These are phyloP conservation scores for Nakaseomyces kungkrabaensis DNA, from an alignment of 1,139 yeast species.

Conservation along the genomic window DNA sequence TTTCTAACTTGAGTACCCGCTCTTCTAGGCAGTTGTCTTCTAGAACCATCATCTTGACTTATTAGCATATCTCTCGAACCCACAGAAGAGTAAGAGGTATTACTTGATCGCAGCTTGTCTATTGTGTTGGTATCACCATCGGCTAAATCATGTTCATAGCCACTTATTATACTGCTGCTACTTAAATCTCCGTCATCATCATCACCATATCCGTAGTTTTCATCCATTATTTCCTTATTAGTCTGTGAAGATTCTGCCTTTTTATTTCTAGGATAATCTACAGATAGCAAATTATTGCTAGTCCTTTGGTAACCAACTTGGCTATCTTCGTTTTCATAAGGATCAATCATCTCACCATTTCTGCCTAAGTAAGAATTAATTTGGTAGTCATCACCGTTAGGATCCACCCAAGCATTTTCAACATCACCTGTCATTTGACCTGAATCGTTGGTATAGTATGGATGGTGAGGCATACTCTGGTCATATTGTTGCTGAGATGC, in stretches of 20 bases:
- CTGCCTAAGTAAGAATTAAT: conserved; percentile 27
- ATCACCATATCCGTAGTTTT: conserved; percentile 4
- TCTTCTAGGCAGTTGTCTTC: conserved; percentile 14
- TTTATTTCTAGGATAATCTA: background rate
- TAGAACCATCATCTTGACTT: conserved; percentile 10
- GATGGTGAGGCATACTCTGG: conserved; percentile 2
- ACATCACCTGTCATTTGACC: conserved; percentile 14
- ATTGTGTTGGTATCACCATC: conserved; percentile 19
- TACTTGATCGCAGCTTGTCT: conserved; percentile 12
- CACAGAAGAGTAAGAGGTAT: conserved; percentile 11
- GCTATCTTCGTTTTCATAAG: conserved; percentile 14
- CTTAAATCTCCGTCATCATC: conserved; percentile 11
- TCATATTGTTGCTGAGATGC: background rate
- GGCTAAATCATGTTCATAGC: conserved; percentile 21
- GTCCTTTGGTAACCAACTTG: background rate
- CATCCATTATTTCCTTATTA: conserved; percentile 3
- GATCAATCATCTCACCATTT: conserved; percentile 30
- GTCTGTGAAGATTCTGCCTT: background rate
- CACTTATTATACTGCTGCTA: conserved; percentile 8
- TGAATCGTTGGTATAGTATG: conserved; percentile 8
- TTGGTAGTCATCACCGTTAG: conserved; percentile 29
- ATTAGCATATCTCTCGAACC: conserved; percentile 13
- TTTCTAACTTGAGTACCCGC: conserved; percentile 24
- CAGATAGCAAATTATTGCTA: background rate
- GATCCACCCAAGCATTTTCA: conserved; percentile 24